These are phyloP conservation scores for Cryptococcus hybrid DNA, from an alignment of 1,284 basidiomycete species.

Conservation along the genomic window DNA sequence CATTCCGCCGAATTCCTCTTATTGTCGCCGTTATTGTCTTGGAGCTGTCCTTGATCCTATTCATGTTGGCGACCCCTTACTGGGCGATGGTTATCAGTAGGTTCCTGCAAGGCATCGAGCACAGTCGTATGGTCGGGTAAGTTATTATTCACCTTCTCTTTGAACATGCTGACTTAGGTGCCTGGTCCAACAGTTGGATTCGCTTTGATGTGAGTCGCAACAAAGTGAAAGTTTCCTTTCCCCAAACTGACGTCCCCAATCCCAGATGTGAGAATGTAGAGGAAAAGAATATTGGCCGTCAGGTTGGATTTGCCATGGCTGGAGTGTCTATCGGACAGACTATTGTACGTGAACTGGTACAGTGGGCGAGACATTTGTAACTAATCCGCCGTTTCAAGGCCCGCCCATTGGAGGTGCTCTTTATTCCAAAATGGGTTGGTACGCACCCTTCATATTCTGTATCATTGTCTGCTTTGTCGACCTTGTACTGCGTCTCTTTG, in stretches of 20 bases:
- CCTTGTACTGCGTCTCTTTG: slow-evolving; percentile 56
- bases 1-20: slow-evolving; percentile 59
- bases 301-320: slow-evolving; percentile 69
- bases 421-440: slow-evolving; percentile 52
- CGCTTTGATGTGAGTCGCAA: slow-evolving; percentile 21
- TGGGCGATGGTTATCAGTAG: slow-evolving; percentile 70
- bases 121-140: slow-evolving; percentile 74
- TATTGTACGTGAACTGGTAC: slow-evolving; percentile 47
- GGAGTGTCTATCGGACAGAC: slow-evolving; percentile 62
- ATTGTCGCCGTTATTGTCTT: slow-evolving; percentile 52
- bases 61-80: slow-evolving; percentile 72
- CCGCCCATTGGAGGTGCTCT: slow-evolving; percentile 69
- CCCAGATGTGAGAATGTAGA: slow-evolving; percentile 66
- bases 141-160: slow-evolving; percentile 33
- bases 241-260: not conserved
- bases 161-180: no score
- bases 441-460: slow-evolving; percentile 70
- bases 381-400: slow-evolving; percentile 28
- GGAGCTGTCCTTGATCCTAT: slow-evolving; percentile 58
- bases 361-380: slow-evolving; percentile 21
- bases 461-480: slow-evolving; percentile 62
- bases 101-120: slow-evolving; percentile 66
- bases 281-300: slow-evolving; percentile 60
- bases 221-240: not conserved
- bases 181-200: slow-evolving; percentile 5